These are phyloP conservation scores for Arachnomyces sp. DNA, from an alignment of 2,329 filamentous ascomycete species.

Conservation along the genomic window DNA sequence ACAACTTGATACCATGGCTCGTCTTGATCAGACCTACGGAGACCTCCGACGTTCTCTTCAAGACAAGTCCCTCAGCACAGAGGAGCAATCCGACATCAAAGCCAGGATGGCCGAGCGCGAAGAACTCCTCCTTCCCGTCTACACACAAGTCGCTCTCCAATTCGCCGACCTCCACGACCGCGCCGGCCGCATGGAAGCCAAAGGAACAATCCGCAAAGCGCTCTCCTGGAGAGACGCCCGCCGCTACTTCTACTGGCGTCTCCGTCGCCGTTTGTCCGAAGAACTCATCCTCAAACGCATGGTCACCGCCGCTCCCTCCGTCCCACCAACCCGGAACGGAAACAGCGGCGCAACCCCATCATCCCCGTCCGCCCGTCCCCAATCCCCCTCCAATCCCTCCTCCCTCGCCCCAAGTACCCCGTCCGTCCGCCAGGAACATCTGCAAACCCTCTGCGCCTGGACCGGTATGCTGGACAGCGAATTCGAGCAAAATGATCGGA, in stretches of 20 bases:
- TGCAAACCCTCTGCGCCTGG: conserved; percentile 76
- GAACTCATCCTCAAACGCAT: conserved; percentile 95
- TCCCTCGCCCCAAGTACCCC: conserved; percentile 21
- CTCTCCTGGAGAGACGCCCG: conserved; percentile 83
- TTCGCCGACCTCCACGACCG: conserved; percentile 97
- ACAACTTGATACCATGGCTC: conserved; percentile 95
- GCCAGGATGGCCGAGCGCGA: conserved; percentile 76
- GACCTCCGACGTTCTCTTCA: conserved; percentile 72
- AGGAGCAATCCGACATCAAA: conserved; percentile 73
- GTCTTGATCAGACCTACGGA: conserved; percentile 76
- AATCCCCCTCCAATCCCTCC: conserved; percentile 14
- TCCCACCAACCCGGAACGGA: conserved; percentile 27
- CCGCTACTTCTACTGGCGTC: conserved; percentile 99
- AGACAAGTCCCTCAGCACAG: conserved; percentile 60
- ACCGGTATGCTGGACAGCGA: conserved; percentile 59
- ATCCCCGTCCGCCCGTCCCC: conserved; percentile 26
- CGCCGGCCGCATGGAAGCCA: conserved; percentile 95
- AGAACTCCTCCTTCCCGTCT: conserved; percentile 82
- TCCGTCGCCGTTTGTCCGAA: conserved; percentile 91
- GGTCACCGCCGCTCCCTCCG: conserved; percentile 37
- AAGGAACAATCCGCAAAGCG: conserved; percentile 79
- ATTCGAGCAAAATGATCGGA: conserved; percentile 71
- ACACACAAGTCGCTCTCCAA: conserved; percentile 89
- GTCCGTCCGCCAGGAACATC: conserved; percentile 55
- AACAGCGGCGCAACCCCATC: conserved; percentile 35